Conservation (phyloP, 208 protist genomes). For the Strigomonas galati region DNA sequence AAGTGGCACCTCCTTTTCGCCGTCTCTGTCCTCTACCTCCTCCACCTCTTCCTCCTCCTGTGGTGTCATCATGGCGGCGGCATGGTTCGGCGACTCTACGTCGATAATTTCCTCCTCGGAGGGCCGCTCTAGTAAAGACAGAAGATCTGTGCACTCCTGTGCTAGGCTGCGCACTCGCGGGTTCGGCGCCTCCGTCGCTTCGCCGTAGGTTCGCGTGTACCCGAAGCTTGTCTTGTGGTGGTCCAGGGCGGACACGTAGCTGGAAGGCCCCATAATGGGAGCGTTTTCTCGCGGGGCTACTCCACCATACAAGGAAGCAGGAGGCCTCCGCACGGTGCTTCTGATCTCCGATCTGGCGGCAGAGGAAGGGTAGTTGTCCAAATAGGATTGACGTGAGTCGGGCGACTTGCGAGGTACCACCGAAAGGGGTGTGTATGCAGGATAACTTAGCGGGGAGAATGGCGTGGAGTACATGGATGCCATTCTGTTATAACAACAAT, state of each 20-base stretch:
- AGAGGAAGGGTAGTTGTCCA: too few species aligned
- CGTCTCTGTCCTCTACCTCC: background rate
- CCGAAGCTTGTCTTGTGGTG: too few species aligned
- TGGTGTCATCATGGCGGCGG: background rate
- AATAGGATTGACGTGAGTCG: background rate
- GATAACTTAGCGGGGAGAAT: slow-evolving; percentile 33
- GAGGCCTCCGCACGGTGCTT: too few species aligned
- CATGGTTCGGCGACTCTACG: background rate
- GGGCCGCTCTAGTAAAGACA: slow-evolving; percentile 19
- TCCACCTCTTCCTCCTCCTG: background rate
- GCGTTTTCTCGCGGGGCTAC: too few species aligned
- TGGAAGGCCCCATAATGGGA: too few species aligned
- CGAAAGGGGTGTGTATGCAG: slow-evolving; percentile 32
- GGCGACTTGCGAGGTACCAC: slow-evolving; percentile 20
- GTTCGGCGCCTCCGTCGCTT: too few species aligned
- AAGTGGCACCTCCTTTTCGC: background rate
- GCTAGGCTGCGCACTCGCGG: too few species aligned
- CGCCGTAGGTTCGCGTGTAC: too few species aligned
- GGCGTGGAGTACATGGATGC: slow-evolving; percentile 23
- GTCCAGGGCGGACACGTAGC: too few species aligned
- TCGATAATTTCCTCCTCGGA: background rate
- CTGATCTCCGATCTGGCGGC: too few species aligned
- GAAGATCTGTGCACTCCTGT: slow-evolving; percentile 28
- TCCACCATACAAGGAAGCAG: too few species aligned
- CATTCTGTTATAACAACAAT: background rate